These are phyloP conservation scores for Somion occarium DNA, from an alignment of 1,284 basidiomycete species.

Conservation along the genomic window DNA sequence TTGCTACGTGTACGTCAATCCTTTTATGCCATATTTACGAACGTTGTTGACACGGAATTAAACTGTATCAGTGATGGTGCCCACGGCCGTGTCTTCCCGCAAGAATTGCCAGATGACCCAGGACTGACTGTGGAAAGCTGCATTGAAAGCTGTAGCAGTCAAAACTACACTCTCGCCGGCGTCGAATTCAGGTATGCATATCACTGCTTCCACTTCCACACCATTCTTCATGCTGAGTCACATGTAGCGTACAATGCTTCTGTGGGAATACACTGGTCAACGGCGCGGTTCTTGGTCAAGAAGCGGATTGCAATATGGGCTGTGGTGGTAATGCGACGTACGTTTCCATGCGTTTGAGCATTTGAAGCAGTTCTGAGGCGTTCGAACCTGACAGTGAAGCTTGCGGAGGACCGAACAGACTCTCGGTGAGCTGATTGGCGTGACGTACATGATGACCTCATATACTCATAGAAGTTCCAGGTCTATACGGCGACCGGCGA, in stretches of 20 bases:
- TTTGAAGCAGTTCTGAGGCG: not conserved
- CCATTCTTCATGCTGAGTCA: not conserved
- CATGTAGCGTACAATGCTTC: constrained; percentile 42
- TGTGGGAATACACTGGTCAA: constrained; percentile 58
- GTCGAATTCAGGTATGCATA: constrained; percentile 37
- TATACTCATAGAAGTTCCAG: constrained; percentile 10
- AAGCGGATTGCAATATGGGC: constrained; percentile 57
- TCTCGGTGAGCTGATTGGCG: constrained; percentile 38
- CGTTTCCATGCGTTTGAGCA: constrained; percentile 19
- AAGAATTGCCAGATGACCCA: constrained; percentile 28
- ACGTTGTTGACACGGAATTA: not conserved
- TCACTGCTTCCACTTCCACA: not conserved
- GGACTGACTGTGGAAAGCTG: constrained; percentile 36
- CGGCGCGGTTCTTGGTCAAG: constrained; percentile 46
- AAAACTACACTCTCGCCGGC: constrained; percentile 35
- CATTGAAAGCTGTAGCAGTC: constrained; percentile 27
- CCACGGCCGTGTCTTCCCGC: constrained; percentile 32
- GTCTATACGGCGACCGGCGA: constrained; percentile 52
- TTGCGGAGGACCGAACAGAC: constrained; percentile 65
- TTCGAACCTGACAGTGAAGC: constrained; percentile 41
- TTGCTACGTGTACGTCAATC: constrained; percentile 52
- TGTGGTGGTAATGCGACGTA: constrained; percentile 64
- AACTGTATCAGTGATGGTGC: constrained; percentile 31
- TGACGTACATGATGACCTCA: not conserved
- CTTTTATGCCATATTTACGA: not conserved